Evolutionary conservation across 1,139 yeast genomes (phyloP).

Genomic region (Yamadazyma membranifaciens): DNA sequence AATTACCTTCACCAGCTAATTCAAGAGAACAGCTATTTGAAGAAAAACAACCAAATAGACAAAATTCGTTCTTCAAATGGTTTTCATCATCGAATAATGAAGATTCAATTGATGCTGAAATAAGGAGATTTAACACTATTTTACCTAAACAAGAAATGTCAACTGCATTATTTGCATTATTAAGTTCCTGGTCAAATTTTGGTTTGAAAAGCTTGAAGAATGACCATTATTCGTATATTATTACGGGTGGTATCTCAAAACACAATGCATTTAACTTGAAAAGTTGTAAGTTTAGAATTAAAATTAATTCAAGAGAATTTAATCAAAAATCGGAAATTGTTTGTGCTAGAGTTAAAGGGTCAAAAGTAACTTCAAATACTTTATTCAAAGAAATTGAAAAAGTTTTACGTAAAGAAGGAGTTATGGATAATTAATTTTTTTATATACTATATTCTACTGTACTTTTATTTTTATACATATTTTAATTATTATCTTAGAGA

Average conservation of each 20-base stretch:
- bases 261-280: constrained; percentile 61
- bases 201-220: constrained; percentile 60
- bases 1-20: constrained; percentile 42
- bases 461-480: neutral
- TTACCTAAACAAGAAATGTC: constrained; percentile 57
- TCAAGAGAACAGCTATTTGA: constrained; percentile 33
- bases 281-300: constrained; percentile 63
- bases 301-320: constrained; percentile 39
- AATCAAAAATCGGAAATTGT: constrained; percentile 47
- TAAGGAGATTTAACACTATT: constrained; percentile 41
- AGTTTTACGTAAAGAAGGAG: constrained; percentile 47
- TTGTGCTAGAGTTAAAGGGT: constrained; percentile 47
- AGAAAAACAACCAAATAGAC: constrained; percentile 20
- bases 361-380: constrained; percentile 40
- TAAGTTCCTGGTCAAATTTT: constrained; percentile 68
- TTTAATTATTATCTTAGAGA: neutral
- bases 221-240: constrained; percentile 41
- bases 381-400: constrained; percentile 48
- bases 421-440: constrained; percentile 26
- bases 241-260: constrained; percentile 62
- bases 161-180: constrained; percentile 60
- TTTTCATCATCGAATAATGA: constrained; percentile 29
- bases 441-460: constrained; percentile 1
- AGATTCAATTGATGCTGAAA: constrained; percentile 24
- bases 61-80: constrained; percentile 42